Base-by-base conservation (phyloP, 129 eudicot species). In the Smallanthus sonchifolius region DNA sequence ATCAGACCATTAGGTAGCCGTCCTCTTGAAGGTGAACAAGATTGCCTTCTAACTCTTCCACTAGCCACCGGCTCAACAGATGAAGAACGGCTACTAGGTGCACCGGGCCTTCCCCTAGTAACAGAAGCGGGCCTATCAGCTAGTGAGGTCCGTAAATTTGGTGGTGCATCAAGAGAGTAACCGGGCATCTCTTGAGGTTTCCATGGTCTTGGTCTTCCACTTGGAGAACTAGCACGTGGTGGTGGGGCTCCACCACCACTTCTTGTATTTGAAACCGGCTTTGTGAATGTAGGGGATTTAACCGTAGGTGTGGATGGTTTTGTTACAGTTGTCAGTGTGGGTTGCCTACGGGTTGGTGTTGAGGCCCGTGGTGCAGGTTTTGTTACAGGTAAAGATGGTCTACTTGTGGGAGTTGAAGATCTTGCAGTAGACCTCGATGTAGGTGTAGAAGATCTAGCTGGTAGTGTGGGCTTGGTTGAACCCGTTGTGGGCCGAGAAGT, bases 111-210 rank as follows among this genome's bases (percentile, higher is more conserved):
- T 47, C 97, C 97, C 81, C 98, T 76, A 6, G 89, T 84, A 63
- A 89, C 93, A 24, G 98, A 94, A 61, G 83, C 80, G 35, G 96
- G 97, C 61, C 96, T 81, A 32, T 86, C 97, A 35, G 89, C 69
- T 37, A 94, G 84, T 65, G 98, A 81, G 19, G 96, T 94, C 64
- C 97, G 79, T 65, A 94, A 72, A 82, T 94, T 94, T 28, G 98
- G 97, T 2, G 98, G 98, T 38, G 89, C 91, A 4, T 90, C 98
- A 24, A 87, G 88, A 37, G 97, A 86, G 70, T 84, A 90, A 13
- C 98, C 98, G 2, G 98, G 98, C 97, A 94, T 94, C 45, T 94
- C 98, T 10, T 96, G 88, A 47, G 98, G 98, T 57, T 94, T 90
- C 98, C 96, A 90, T 34, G 91, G 89, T 79, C 88, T 80, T 39